phyloP scores from a whole-genome alignment of 2,329 filamentous ascomycete species.

The Aspergillus aculeatinus region DNA sequence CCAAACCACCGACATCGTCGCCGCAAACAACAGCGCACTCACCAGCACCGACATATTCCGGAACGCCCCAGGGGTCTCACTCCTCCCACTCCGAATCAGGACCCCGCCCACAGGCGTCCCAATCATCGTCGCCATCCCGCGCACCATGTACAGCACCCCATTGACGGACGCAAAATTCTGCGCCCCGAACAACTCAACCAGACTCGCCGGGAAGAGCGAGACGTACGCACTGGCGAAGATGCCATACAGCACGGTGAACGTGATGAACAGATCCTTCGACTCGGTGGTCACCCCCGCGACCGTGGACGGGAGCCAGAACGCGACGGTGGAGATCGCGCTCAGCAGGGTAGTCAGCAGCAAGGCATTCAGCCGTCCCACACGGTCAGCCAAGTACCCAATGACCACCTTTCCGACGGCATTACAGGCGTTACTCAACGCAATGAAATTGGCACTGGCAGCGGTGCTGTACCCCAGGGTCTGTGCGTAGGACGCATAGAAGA shows the following conservation, averaged over 20 bases:
- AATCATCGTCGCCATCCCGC: slow-evolving; percentile 38
- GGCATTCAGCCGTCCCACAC: slow-evolving; percentile 30
- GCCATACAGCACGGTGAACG: slow-evolving; percentile 37
- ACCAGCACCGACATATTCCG: slow-evolving; percentile 1
- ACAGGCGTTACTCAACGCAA: slow-evolving; percentile 41
- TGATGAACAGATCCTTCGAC: slow-evolving; percentile 25
- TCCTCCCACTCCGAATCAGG: slow-evolving; percentile 24
- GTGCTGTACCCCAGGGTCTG: slow-evolving; percentile 39
- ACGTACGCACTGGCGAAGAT: slow-evolving; percentile 41
- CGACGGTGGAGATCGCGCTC: slow-evolving; percentile 29
- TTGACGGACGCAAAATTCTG: slow-evolving; percentile 42
- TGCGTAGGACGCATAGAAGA: slow-evolving; percentile 42
- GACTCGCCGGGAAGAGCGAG: slow-evolving; percentile 40
- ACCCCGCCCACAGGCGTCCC: slow-evolving; percentile 38
- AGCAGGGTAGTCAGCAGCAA: slow-evolving; percentile 33
- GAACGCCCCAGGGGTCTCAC: neutral
- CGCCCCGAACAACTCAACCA: slow-evolving; percentile 42
- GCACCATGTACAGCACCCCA: slow-evolving; percentile 42
- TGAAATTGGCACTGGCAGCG: slow-evolving; percentile 39
- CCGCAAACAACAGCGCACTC: neutral
- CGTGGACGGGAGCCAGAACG: slow-evolving; percentile 26
- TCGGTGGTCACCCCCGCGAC: neutral
- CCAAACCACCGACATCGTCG: neutral
- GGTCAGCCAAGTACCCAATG: slow-evolving; percentile 37
- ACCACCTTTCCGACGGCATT: slow-evolving; percentile 41